Conservation (phyloP, 129 eudicot genomes). For the Escallonia herrerae region DNA sequence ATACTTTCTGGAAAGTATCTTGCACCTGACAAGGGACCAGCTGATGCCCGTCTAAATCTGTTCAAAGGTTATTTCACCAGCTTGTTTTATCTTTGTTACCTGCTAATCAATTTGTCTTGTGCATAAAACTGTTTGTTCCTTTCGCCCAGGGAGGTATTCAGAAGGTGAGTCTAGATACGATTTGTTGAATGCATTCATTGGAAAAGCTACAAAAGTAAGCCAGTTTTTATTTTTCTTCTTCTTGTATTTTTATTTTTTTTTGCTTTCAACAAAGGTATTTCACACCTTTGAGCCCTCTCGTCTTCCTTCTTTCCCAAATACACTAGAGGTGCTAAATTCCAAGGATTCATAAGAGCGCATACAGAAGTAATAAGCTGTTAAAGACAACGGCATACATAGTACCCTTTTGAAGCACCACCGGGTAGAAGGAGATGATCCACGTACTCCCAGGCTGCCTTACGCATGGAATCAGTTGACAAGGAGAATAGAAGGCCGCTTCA, state of each 20-base stretch:
- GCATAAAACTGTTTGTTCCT: neutral
- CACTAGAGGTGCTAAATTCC: no score
- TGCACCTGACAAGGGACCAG: conserved; percentile 56
- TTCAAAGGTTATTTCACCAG: conserved; percentile 43
- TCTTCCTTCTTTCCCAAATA: no score
- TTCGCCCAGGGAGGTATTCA: conserved; percentile 61
- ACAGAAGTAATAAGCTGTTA: no score
- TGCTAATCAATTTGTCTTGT: conserved; percentile 1
- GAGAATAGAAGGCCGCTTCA: no score
- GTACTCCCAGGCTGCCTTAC: no score
- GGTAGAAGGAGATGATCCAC: no score
- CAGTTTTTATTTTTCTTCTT: conserved; percentile 3
- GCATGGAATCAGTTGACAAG: no score
- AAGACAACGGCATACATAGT: no score
- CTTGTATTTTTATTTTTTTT: neutral
- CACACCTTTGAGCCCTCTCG: no score
- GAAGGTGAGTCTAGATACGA: conserved; percentile 96
- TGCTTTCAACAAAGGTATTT: no score
- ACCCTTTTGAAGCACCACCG: no score
- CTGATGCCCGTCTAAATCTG: conserved; percentile 79
- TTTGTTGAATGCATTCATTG: conserved; percentile 38
- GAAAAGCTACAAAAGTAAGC: conserved; percentile 52
- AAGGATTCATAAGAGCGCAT: no score
- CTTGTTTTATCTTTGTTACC: conserved; percentile 4
- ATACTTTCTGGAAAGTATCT: conserved; percentile 90